A percentile compares a stretch with the other conserved stretches of the same genome.
phyloP scores from a whole-genome alignment of 176 grass and related monocot species.

The Raddia guianensis region DNA sequence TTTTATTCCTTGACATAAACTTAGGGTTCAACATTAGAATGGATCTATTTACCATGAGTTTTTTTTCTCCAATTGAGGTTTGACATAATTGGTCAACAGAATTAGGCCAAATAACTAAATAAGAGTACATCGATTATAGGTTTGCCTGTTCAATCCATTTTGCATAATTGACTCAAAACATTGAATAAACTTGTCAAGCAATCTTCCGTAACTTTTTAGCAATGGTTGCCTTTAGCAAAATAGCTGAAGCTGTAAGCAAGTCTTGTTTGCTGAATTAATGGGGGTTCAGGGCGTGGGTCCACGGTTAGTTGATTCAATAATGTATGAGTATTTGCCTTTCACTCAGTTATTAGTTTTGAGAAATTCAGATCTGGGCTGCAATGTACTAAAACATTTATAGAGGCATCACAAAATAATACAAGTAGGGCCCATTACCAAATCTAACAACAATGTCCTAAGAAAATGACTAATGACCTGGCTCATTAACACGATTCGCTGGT shows the following conservation, averaged over 20 bases:
- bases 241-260: neutral
- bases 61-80: neutral
- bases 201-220: neutral
- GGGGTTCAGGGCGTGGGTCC: neutral
- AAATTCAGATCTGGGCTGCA: neutral
- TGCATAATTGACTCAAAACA: neutral
- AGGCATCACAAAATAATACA: neutral
- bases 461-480: neutral
- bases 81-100: neutral
- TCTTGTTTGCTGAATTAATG: neutral
- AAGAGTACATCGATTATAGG: neutral
- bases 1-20: neutral
- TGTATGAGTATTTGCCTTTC: neutral
- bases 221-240: neutral
- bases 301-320: neutral
- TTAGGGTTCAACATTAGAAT: neutral
- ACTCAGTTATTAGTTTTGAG: neutral
- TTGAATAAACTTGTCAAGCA: neutral
- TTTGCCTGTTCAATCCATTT: neutral
- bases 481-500: neutral
- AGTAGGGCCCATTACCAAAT: neutral
- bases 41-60: neutral
- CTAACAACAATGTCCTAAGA: neutral
- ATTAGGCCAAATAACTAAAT: neutral
- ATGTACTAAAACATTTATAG: slow-evolving; percentile 20